A percentile compares a stretch with the other conserved stretches of the same genome.
Evolutionary conservation across 257 asterid species (phyloP).

Genomic region (Parsonsia alboflavescens): DNA sequence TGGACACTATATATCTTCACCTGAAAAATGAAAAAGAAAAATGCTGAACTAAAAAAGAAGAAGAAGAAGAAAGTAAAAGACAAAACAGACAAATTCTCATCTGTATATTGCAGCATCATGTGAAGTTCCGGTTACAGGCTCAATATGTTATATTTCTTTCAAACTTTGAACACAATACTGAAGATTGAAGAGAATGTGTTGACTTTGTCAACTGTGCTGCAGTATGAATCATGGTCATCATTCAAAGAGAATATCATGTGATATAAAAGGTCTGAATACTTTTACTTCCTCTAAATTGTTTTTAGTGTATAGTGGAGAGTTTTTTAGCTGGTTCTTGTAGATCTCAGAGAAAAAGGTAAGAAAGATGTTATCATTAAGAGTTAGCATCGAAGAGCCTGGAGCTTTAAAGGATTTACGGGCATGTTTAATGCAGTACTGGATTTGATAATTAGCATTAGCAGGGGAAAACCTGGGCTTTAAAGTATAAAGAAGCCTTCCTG

Average conservation of each 20-base stretch:
- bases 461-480: neutral
- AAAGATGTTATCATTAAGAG: neutral
- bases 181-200: neutral
- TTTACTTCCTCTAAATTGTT: neutral
- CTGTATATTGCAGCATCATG: neutral
- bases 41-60: neutral
- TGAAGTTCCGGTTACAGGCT: neutral
- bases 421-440: neutral
- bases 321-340: conserved; percentile 1
- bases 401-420: neutral
- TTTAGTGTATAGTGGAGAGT: too few species aligned
- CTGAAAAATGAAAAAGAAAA: neutral
- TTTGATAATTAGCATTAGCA: neutral
- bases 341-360: neutral
- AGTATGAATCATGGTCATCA: neutral
- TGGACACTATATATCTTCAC: neutral
- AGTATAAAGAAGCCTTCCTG: neutral
- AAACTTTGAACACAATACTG: neutral
- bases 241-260: neutral
- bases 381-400: neutral
- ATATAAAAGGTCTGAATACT: neutral
- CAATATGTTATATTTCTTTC: neutral
- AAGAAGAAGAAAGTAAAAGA: too few species aligned
- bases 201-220: neutral
- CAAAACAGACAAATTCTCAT: too few species aligned